Percentiles rank a stretch among this genome's conserved stretches.
phyloP scores from a whole-genome alignment of 306 rosid genomes.

The Arachis hypogaea region DNA sequence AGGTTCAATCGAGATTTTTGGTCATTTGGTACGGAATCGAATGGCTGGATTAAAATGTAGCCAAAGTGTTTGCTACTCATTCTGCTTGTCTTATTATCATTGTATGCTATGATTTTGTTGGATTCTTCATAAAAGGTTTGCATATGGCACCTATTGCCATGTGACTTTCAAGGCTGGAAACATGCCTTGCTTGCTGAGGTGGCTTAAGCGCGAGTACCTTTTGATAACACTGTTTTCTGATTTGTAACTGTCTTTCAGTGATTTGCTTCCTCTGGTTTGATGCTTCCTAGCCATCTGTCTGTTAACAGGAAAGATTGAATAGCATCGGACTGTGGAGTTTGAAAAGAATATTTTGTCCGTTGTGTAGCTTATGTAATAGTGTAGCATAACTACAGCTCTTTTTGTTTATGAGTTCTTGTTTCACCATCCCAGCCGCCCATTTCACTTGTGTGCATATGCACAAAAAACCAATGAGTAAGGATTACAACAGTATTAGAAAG shows the following conservation, averaged over 20 bases:
- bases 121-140: not conserved
- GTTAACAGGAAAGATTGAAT: not conserved
- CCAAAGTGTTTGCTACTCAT: not conserved
- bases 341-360: not conserved
- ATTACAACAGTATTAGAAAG: not conserved
- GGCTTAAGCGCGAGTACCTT: not conserved
- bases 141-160: not conserved
- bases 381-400: not conserved
- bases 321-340: not conserved
- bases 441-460: not conserved
- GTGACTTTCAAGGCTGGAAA: not conserved
- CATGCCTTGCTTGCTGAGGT: not conserved
- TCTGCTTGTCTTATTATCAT: not conserved
- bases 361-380: not conserved
- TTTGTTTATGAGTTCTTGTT: not conserved
- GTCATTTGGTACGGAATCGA: constrained; percentile 2
- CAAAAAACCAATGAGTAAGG: not conserved
- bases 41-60: not conserved
- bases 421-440: not conserved
- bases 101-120: not conserved
- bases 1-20: not conserved
- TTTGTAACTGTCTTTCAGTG: not conserved
- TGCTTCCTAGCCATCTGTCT: not conserved
- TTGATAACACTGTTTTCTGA: not conserved
- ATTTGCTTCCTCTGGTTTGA: not conserved